These are phyloP conservation scores for Mucor velutinosus DNA, from an alignment of 371 early-diverging fungal genomes.

Conservation along the genomic window DNA sequence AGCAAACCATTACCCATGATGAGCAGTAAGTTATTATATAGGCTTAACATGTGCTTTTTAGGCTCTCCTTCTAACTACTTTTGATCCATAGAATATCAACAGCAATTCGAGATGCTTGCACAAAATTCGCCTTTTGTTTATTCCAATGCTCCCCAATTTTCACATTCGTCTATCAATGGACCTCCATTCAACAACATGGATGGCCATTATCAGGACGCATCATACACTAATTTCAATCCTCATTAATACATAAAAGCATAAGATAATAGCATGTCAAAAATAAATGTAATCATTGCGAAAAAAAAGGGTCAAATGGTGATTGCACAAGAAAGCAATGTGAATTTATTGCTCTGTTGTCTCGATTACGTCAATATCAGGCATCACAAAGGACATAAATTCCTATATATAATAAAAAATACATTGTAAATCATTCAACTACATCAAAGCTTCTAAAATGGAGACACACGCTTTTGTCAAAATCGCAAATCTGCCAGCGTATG, in stretches of 20 bases:
- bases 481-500: background rate
- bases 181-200: background rate
- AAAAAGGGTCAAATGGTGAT: background rate
- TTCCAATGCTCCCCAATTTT: background rate
- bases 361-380: background rate
- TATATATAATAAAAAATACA: background rate
- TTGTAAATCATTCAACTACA: background rate
- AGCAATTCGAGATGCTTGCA: background rate
- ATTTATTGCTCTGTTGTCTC: background rate
- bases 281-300: background rate
- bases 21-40: background rate
- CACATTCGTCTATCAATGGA: background rate
- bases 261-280: background rate
- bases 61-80: background rate
- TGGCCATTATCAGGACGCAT: background rate
- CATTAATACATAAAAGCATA: background rate
- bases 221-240: background rate
- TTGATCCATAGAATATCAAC: background rate
- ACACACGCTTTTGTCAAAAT: background rate
- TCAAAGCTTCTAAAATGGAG: background rate
- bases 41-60: background rate
- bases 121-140: conserved; percentile 4
- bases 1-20: background rate
- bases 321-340: background rate
- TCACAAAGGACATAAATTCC: background rate